Base-by-base conservation (phyloP, 2,329 filamentous ascomycete genomes). In the Pseudocercospora musae region DNA sequence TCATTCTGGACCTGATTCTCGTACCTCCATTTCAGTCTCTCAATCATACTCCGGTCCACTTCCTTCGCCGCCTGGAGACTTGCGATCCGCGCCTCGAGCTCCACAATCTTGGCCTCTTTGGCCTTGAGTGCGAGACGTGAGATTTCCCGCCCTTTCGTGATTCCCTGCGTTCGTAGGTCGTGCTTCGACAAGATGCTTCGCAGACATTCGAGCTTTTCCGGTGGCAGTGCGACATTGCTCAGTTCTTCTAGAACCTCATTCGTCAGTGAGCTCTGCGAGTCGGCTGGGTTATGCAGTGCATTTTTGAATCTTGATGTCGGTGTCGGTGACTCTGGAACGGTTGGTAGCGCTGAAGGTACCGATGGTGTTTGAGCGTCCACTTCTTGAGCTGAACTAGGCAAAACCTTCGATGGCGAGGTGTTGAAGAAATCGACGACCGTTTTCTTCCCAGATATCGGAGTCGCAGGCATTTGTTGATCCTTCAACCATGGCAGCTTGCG, bases 31-130 rank as follows among this genome's bases (percentile, higher is more conserved):
- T 74, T 77, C 69, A 79, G 66, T 59, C 75, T 77, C 7, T 73
- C 76, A 81, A 96, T 70, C 8, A 68, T 58, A 15, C 61, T 77
- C 63, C 78, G 80, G 70, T 84, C 81, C 60, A 83, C 79, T 70
- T 86, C 82, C 46, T 79, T 74, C 71, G 87, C 83, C 13, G 80
- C 80, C 71, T 87, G 82, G 37, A 89, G 72, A 11, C 76, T 77
- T 4, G 74, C 76, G 81, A 96, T 79, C 68, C 88, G 78, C 72
- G 90, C 78, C 78, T 87, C 83, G 77, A 96, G 77, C 75, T 90
- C 80, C 74, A 82, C 76, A 73, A 89, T 79, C 77, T 87, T 78
- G 72, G 85, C 76, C 79, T 94, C 88, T 66, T 87, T 87, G 4
- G 81, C 80, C 71, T 85, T 87, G 33, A 91, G 71, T 3, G 82